These are phyloP conservation scores for Dioszegia aurantiaca DNA, from an alignment of 768 basidiomycete genomes.

Conservation along the genomic window DNA sequence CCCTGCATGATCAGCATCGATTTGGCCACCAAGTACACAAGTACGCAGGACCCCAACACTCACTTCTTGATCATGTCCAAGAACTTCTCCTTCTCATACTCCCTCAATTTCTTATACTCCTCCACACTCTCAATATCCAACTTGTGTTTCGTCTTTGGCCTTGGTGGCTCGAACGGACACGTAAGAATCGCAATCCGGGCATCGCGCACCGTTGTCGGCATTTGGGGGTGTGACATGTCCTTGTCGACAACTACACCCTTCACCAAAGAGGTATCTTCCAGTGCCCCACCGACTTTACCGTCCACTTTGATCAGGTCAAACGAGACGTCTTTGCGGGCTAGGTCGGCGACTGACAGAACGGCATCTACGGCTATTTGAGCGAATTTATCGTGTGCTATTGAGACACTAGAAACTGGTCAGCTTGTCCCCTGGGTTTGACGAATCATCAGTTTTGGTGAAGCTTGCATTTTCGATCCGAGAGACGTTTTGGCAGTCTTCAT, in stretches of 20 bases:
- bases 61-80: conserved; percentile 83
- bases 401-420: conserved; percentile 64
- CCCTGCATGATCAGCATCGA: conserved; percentile 55
- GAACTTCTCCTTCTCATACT: conserved; percentile 96
- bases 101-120: conserved; percentile 89
- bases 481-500: conserved; percentile 93
- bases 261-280: conserved; percentile 91
- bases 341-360: conserved; percentile 88
- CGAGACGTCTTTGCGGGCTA: conserved; percentile 88
- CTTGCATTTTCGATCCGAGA: conserved; percentile 95
- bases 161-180: conserved; percentile 97
- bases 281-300: conserved; percentile 95
- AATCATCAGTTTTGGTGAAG: conserved; percentile 8
- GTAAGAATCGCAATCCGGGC: conserved; percentile 94
- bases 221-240: conserved; percentile 98
- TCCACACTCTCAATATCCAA: conserved; percentile 94
- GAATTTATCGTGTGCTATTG: conserved; percentile 91
- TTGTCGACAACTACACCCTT: conserved; percentile 98
- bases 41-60: conserved; percentile 13
- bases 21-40: neutral
- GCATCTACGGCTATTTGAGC: conserved; percentile 98
- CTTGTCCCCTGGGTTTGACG: neutral
- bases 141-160: conserved; percentile 99
- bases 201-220: conserved; percentile 83
- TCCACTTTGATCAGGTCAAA: conserved; percentile 99